Evolutionary conservation across 192 early-diverging fungal genomes (phyloP), one percentile per base, ranked within the genome.

Genomic region (Dispira parvispora): DNA sequence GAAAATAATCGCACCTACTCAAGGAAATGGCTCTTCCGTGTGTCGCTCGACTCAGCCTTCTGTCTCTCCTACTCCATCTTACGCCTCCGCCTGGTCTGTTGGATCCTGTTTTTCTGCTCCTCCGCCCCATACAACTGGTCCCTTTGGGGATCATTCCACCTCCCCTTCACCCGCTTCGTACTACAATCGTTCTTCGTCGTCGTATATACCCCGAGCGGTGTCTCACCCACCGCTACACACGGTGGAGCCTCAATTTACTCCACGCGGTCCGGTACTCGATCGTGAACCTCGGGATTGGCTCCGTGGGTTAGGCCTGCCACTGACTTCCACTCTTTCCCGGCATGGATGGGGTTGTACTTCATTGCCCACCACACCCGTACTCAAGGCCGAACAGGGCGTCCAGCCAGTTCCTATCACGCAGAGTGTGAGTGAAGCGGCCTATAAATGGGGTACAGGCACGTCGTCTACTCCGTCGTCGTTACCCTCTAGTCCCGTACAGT

Each of bases 261-360:
- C 55, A 26, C 55, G 32, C 26, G 55, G 55, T 38, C 55, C 50
- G 18, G 21, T 27, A 8, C 16, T 38, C 8, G 26, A 5, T 11
- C 18, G 42, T 10, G 55, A 32, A 16, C 26, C 26, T 26, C 26
- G 55, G 11, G 55, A 27, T 18, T 57, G 55, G 55, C 55, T 57
- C 25, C 26, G 42, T 26, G 55, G 18, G 8, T 18, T 57, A 8
- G 55, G 27, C 28, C 18, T 57, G 27, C 55, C 55, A 10, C 26
- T 57, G 11, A 57, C 55, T 18, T 38, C 8, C 11, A 57, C 55
- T 14, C 55, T 57, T 26, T 26, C 21, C 27, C 55, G 55, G 55
- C 42, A 32, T 8, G 55, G 32, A 0, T 27, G 18, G 55, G 25
- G 13, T 20, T 26, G 27, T 1, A 2, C 55, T 26, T 11, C 55